These are phyloP conservation scores for Scedosporium aurantiacum DNA, from an alignment of 2,329 filamentous ascomycete species.

Conservation along the genomic window DNA sequence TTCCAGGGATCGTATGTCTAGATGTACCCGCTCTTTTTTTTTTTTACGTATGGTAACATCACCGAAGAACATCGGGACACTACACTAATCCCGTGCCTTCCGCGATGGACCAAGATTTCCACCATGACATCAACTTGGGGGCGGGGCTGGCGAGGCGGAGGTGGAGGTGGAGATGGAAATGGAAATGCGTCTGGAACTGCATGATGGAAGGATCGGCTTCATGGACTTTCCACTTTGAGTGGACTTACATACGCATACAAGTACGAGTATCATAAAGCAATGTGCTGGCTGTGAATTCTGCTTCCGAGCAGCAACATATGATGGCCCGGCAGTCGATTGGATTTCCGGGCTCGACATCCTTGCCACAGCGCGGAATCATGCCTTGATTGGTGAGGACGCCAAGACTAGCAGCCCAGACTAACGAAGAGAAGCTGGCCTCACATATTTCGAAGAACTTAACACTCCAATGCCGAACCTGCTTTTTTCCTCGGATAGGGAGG, in stretches of 20 bases:
- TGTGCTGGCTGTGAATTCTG: too few relatives aligned
- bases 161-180: not conserved
- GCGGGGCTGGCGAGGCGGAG: not conserved
- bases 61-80: not conserved
- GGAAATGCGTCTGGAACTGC: not conserved
- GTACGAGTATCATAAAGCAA: too few relatives aligned
- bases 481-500: not conserved
- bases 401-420: not conserved
- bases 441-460: not conserved
- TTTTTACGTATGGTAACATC: not conserved
- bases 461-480: not conserved
- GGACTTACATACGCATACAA: too few relatives aligned
- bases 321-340: not conserved
- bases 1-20: not conserved
- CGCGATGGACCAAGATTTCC: too few relatives aligned
- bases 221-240: too few relatives aligned
- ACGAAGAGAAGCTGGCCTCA: not conserved
- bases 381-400: not conserved
- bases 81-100: too few relatives aligned
- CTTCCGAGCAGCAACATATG: too few relatives aligned
- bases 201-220: too few relatives aligned
- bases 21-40: not conserved
- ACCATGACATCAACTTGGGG: too few relatives aligned
- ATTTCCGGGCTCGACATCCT: not conserved
- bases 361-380: not conserved